Evolutionary conservation across 495 filamentous ascomycete species (phyloP), one percentile per base, ranked within the genome.

Genomic region (Aspergillus ellipticus): DNA sequence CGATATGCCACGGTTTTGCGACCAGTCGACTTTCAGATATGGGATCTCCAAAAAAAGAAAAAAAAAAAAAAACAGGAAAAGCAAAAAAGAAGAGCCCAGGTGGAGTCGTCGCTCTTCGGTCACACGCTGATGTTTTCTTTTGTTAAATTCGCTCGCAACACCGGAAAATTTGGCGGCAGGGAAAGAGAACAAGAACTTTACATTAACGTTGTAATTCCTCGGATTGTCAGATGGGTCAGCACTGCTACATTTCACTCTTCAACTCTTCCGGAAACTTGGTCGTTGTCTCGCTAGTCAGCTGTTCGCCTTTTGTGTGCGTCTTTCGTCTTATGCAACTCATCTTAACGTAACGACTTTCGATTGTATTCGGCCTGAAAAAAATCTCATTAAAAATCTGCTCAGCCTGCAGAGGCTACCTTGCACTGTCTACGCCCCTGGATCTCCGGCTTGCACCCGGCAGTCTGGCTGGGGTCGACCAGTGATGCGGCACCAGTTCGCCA

Each of bases 121-220:
- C 63, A 58, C 67, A 68, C 55, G 62, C 73, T 72, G 70, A 72
- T 72, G 63, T 70, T 70, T 63, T 66, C 67, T 69, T 70, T 67
- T 70, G 65, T 76, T 70, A 53, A 66, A 58, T 68, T 72, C 68
- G 67, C 70, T 68, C 64, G 62, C 70, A 67, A 63, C 63, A 60
- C 68, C 71, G 74, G 74, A 69, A 73, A 70, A 66, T 57, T 61
- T 75, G 69, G 74, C 73, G 74, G 72, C 73, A 74, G 71, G 65
- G 65, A 70, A 67, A 66, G 56, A 65, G 63, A 69, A 72, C 64
- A 74, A 65, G 58, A 62, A 58, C 63, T 65, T 68, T 63, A 60
- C 66, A 64, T 69, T 74, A 70, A 71, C 74, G 74, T 74, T 77
- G 74, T 78, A 78, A 78, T 77, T 76, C 72, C 62, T 64, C 66